These are phyloP conservation scores for Microascus cirrosus DNA, from an alignment of 2,329 filamentous ascomycete genomes.

Conservation along the genomic window DNA sequence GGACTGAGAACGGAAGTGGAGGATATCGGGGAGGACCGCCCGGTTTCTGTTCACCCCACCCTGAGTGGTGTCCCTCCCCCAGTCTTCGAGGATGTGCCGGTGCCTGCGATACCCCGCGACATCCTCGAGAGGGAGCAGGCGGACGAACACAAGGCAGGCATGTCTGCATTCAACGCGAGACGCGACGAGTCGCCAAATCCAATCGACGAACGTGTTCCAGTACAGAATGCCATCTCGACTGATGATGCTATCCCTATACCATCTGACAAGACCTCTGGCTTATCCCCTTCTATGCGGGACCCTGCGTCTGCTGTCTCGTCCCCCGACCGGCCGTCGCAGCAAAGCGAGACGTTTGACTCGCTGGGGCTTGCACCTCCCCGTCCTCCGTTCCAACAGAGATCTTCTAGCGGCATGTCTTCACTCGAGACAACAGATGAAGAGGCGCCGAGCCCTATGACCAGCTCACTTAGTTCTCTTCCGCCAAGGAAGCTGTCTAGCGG, in stretches of 20 bases:
- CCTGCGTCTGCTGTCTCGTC: conserved; percentile 21
- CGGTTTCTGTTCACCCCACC: conserved; percentile 63
- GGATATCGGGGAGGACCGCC: conserved; percentile 45
- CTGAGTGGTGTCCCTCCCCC: conserved; percentile 53
- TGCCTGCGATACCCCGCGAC: not conserved
- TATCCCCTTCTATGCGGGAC: conserved; percentile 13
- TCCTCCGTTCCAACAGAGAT: conserved; percentile 35
- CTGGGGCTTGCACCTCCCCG: conserved; percentile 38
- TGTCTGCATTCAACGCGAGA: conserved; percentile 34
- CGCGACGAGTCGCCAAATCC: conserved; percentile 42
- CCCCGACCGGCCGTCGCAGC: conserved; percentile 18
- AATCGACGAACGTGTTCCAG: not conserved
- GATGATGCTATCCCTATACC: conserved; percentile 1
- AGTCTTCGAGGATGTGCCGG: conserved; percentile 20
- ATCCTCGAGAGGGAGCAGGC: not conserved
- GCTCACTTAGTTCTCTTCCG: conserved; percentile 50
- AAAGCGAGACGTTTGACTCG: conserved; percentile 37
- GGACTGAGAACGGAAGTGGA: conserved; percentile 45
- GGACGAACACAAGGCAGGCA: not conserved
- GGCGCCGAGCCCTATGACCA: conserved; percentile 37
- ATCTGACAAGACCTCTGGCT: not conserved
- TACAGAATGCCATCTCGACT: not conserved
- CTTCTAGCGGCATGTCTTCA: conserved; percentile 51
- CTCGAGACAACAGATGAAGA: conserved; percentile 63
- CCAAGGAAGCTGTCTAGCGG: conserved; percentile 70